Conservation (phyloP, 257 asterid genomes). For the Rubia yunnanensis region DNA sequence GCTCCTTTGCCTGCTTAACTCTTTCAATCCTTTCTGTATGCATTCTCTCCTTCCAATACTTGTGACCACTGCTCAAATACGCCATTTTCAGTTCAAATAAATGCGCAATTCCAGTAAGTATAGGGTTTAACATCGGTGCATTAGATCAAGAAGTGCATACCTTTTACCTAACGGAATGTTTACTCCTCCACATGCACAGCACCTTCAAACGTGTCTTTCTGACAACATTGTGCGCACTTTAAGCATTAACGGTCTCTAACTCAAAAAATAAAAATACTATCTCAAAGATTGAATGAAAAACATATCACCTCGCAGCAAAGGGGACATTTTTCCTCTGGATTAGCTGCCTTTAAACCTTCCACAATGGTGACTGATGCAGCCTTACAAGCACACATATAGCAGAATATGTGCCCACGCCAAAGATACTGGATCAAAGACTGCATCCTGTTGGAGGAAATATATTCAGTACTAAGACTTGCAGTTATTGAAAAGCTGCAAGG, state of each 20-base stretch:
- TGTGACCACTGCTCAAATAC: constrained; percentile 50
- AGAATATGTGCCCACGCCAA: constrained; percentile 87
- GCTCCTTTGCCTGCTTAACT: constrained; percentile 69
- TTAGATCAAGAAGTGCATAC: constrained; percentile 22
- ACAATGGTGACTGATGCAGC: constrained; percentile 80
- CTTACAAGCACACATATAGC: constrained; percentile 90
- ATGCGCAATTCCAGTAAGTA: neutral
- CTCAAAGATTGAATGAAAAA: neutral
- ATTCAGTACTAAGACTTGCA: neutral
- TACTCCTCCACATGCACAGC: constrained; percentile 78
- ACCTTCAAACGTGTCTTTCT: constrained; percentile 65
- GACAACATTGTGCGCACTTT: neutral
- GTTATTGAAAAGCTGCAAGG: neutral
- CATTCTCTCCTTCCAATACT: constrained; percentile 69
- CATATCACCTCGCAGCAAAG: constrained; percentile 75
- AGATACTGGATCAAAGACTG: constrained; percentile 75
- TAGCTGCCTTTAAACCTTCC: constrained; percentile 65
- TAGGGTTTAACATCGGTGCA: neutral
- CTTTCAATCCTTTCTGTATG: constrained; percentile 61
- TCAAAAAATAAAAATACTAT: no score
- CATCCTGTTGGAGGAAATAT: constrained; percentile 44
- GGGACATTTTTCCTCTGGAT: constrained; percentile 50
- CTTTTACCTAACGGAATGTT: constrained; percentile 59
- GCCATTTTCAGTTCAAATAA: neutral
- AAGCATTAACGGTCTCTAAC: neutral